Percentiles rank a stretch among this genome's conserved stretches.
Evolutionary conservation across 2,329 filamentous ascomycete genomes (phyloP).

Genomic region (Ramularia collo-cygni): DNA sequence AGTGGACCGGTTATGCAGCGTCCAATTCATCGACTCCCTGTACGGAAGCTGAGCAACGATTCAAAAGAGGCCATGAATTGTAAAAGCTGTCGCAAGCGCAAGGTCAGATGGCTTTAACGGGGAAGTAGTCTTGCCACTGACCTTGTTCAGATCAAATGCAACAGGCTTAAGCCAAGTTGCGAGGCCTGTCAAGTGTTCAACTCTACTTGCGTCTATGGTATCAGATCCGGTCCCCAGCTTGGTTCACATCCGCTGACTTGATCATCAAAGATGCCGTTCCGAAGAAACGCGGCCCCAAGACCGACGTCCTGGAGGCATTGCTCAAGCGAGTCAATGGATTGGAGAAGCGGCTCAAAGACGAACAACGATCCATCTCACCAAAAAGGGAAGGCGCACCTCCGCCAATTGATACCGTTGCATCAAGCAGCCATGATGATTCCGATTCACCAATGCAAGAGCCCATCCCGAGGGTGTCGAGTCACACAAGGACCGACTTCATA

Average conservation of each 20-base stretch:
- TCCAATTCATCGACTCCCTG: conserved; percentile 70
- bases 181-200: conserved; percentile 87
- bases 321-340: conserved; percentile 79
- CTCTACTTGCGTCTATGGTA: conserved; percentile 83
- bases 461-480: too few species aligned
- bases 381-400: conserved; percentile 8
- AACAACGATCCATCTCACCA: conserved; percentile 40
- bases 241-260: conserved; percentile 5
- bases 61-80: conserved; percentile 90
- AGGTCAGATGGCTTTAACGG: conserved; percentile 48
- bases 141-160: conserved; percentile 73
- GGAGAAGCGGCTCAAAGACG: conserved; percentile 65
- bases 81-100: conserved; percentile 87
- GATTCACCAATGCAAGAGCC: too few species aligned
- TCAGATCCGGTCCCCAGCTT: conserved; percentile 22
- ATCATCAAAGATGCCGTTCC: conserved; percentile 65
- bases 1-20: conserved; percentile 52
- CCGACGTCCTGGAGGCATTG: conserved; percentile 77
- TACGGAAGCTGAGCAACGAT: conserved; percentile 64
- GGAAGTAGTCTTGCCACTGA: conserved; percentile 1
- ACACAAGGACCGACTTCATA: neutral
- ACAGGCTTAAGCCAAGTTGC: conserved; percentile 73
- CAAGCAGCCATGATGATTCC: neutral
- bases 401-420: conserved; percentile 1
- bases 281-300: conserved; percentile 85